Evolutionary conservation across 1,284 basidiomycete genomes (phyloP), one percentile per base, ranked within the genome.

Genomic region (Malassezia psittaci): DNA sequence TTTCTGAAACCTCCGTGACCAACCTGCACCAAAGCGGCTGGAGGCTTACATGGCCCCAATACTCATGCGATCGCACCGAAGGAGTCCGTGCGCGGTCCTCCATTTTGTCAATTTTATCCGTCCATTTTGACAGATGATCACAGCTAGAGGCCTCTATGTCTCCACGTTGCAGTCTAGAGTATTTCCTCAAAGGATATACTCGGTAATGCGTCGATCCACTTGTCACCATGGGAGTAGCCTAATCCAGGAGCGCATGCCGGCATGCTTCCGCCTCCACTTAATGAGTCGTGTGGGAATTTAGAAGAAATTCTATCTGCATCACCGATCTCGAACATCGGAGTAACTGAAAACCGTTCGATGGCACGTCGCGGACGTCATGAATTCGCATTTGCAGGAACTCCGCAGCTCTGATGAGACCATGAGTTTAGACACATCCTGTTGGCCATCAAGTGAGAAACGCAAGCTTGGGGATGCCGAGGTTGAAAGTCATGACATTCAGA

Each of bases 1-100:
- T 29, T 4, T 29, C 24, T 7, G 24, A 29, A 29, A 29, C 24
- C 7, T 29, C 24, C 5, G 33, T 47, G 1, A 16, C 29, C 29
- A 48, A 32, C 16, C 52, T 38, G 19, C 52, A 54, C 40, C n/a
- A 38, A 7, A 57, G 55, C 24, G 51, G 39, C 32, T 57, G 55
- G 3, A 57, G n/a, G 11, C 51, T 48, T 3, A 57, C 29, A 37
- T 57, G 55, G 18, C 51, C 50, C 55, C 55, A 57, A 12, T 19
- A 21, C 18, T 32, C 24, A 16, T n/a, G 32, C 41, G n/a, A 3
- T n/a, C 19, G 38, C 38, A 3, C 6, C 6, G 8, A 39, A 3
- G 38, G 8, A 3, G 38, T 19, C 38, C 38, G 38, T 39, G 38
- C 38, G 19, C 38, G 19, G 38, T 7, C 7, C 24, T 7, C 24